Evolutionary conservation across 805 yeast species (phyloP).

Genomic region (Saccharomycopsis fibuligera): DNA sequence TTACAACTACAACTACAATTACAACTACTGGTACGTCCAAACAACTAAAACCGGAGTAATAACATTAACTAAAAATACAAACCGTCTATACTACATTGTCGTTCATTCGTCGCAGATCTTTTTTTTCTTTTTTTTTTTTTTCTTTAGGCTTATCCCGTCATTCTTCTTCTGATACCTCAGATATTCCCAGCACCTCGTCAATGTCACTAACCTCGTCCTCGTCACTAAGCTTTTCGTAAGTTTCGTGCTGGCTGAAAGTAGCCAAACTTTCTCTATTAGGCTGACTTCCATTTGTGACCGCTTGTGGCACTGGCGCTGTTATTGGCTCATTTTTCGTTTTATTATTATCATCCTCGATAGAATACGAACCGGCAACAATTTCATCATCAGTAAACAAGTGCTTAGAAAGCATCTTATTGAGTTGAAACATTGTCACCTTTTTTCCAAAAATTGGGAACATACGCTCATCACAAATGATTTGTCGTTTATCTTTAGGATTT

Average conservation of each 20-base stretch:
- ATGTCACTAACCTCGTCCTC: background rate
- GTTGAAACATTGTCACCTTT: conserved; percentile 48
- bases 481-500: conserved; percentile 59
- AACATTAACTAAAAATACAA: too few species aligned
- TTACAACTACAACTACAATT: too few species aligned
- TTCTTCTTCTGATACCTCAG: background rate
- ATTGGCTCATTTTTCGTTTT: too few species aligned
- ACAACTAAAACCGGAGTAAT: too few species aligned
- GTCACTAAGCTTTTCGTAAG: background rate
- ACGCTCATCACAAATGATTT: conserved; percentile 56
- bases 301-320: background rate
- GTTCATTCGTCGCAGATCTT: too few species aligned
- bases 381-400: conserved; percentile 32
- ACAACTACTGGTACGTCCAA: too few species aligned
- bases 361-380: background rate
- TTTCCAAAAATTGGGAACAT: conserved; percentile 55
- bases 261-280: too few species aligned
- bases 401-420: conserved; percentile 47
- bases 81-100: too few species aligned
- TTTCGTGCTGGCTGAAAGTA: too few species aligned
- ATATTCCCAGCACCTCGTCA: background rate
- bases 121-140: too few species aligned
- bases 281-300: too few species aligned
- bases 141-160: too few species aligned
- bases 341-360: background rate